Conservation (phyloP, 2,329 filamentous ascomycete species). For the Capronia coronata region DNA sequence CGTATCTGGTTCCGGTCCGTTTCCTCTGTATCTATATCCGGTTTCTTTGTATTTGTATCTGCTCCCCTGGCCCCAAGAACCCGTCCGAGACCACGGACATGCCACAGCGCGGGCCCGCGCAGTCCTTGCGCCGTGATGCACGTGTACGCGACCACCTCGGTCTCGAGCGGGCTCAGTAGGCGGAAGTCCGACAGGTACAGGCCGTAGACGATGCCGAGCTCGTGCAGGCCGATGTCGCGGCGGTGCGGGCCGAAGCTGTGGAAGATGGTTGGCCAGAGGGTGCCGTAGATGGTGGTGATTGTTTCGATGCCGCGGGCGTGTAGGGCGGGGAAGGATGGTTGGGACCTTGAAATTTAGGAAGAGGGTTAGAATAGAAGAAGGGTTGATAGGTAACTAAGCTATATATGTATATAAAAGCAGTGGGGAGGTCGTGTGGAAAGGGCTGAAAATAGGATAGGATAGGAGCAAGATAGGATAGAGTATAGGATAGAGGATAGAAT, state of each 20-base stretch:
- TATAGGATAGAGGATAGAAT: too few relatives aligned
- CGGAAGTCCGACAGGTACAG: slow-evolving; percentile 44
- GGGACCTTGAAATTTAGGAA: background rate
- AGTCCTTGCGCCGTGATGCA: slow-evolving; percentile 44
- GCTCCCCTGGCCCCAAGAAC: slow-evolving; percentile 29
- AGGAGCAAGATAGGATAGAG: too few relatives aligned
- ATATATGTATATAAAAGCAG: too few relatives aligned
- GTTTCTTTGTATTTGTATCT: slow-evolving; percentile 12
- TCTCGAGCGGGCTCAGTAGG: slow-evolving; percentile 39
- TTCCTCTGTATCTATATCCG: background rate
- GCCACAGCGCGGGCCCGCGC: slow-evolving; percentile 40
- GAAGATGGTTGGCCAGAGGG: slow-evolving; percentile 31
- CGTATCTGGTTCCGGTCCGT: slow-evolving; percentile 9
- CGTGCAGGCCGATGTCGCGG: slow-evolving; percentile 59
- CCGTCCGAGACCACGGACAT: slow-evolving; percentile 40
- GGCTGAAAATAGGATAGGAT: too few relatives aligned
- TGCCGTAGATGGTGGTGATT: slow-evolving; percentile 31
- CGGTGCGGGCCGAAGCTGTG: slow-evolving; percentile 31
- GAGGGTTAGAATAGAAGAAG: background rate
- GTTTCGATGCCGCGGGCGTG: slow-evolving; percentile 30
- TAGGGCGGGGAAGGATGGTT: slow-evolving; percentile 23
- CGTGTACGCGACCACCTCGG: slow-evolving; percentile 40
- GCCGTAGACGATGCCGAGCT: slow-evolving; percentile 66
- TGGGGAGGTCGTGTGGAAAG: too few relatives aligned
- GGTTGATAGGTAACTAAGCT: too few relatives aligned